Conservation (phyloP, 2,329 filamentous ascomycete genomes). For the Neofusicoccum cordaticola region DNA sequence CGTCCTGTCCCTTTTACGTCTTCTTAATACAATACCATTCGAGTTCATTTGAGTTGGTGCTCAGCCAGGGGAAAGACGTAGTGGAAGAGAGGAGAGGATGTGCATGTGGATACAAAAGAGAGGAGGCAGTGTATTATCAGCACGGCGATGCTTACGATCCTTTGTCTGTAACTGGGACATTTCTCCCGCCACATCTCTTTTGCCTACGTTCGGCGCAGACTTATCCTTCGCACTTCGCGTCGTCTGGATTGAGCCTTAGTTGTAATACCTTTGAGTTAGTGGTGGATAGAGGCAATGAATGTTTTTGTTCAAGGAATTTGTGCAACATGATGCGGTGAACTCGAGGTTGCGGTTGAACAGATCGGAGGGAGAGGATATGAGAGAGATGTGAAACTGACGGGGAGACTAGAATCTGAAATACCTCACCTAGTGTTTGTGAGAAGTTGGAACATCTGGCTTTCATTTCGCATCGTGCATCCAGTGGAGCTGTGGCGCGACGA, state of each 20-base stretch:
- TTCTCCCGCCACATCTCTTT: background rate
- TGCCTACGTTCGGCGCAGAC: background rate
- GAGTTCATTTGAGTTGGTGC: background rate
- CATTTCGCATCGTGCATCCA: background rate
- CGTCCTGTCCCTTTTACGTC: background rate
- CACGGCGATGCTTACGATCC: background rate
- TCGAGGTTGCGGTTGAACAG: background rate
- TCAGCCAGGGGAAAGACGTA: background rate
- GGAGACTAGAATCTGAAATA: background rate
- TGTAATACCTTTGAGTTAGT: background rate
- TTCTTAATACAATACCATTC: conserved; percentile 15
- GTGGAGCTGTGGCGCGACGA: background rate
- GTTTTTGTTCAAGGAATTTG: background rate
- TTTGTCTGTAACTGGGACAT: background rate
- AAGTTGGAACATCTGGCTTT: background rate
- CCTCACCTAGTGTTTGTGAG: background rate
- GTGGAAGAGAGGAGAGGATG: background rate
- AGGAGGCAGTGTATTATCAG: background rate
- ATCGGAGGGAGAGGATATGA: background rate
- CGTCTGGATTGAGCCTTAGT: background rate
- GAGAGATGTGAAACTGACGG: background rate
- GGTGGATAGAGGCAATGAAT: background rate
- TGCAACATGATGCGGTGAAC: background rate
- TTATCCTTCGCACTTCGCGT: background rate
- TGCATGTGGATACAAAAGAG: conserved; percentile 10